Evolutionary conservation across 352 stramenopile genomes (phyloP).

Genomic region (Aphanomyces stellatus): DNA sequence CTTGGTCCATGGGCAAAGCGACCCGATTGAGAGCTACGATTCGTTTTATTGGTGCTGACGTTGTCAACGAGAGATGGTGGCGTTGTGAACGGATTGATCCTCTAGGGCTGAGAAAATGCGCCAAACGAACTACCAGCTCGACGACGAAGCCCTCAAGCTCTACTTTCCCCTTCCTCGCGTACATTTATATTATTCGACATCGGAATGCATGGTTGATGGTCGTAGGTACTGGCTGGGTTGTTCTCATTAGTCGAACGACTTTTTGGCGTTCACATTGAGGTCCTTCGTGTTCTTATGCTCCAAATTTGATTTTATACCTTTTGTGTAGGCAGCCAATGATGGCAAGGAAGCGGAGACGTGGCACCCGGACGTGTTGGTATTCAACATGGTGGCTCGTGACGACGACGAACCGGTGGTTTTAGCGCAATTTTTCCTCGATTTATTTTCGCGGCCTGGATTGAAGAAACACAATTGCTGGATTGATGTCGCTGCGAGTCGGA

Average conservation of each 20-base stretch:
- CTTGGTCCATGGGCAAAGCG: conserved; percentile 53
- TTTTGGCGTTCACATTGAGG: conserved; percentile 92
- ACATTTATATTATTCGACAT: not conserved
- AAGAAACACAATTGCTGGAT: conserved; percentile 98
- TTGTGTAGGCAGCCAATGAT: conserved; percentile 38
- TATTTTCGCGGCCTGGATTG: conserved; percentile 93
- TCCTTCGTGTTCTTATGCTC: not conserved
- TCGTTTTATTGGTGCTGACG: conserved; percentile 82
- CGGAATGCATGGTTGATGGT: not conserved
- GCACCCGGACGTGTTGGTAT: not conserved
- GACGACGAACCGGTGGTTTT: conserved; percentile 76
- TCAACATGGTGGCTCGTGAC: not conserved
- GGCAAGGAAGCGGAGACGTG: conserved; percentile 36
- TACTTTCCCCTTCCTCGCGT: conserved; percentile 93
- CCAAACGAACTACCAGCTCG: conserved; percentile 92
- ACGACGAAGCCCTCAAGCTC: conserved; percentile 94
- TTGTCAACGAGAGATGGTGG: not conserved
- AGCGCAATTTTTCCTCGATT: conserved; percentile 95
- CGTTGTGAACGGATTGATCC: not conserved
- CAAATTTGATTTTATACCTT: not conserved
- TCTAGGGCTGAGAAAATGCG: conserved; percentile 89
- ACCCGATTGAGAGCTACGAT: conserved; percentile 90
- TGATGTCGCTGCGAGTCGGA: conserved; percentile 50
- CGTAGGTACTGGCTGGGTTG: conserved; percentile 83
- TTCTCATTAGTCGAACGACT: conserved; percentile 91